These are phyloP conservation scores for Colletotrichum trifolii DNA, from an alignment of 2,329 filamentous ascomycete species.

Conservation along the genomic window DNA sequence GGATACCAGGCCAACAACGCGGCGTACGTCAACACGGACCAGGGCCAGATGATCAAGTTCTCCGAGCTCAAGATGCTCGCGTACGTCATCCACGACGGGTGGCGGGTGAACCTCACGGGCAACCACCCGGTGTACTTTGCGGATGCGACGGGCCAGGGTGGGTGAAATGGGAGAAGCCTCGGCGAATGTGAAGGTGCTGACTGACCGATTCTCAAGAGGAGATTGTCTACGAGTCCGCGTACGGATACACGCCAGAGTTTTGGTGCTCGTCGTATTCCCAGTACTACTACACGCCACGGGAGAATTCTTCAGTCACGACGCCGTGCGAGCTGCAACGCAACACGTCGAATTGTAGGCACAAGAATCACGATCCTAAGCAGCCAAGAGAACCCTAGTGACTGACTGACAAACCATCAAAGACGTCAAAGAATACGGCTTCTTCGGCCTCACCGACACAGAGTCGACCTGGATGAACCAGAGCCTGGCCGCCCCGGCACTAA, in stretches of 20 bases:
- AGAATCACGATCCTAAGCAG: background rate
- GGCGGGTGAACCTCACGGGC: slow-evolving; percentile 35
- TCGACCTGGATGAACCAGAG: slow-evolving; percentile 29
- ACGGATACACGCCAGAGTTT: too few species aligned
- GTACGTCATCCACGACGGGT: slow-evolving; percentile 42
- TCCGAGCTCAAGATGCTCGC: slow-evolving; percentile 33
- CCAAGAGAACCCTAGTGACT: background rate
- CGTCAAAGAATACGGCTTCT: slow-evolving; percentile 36
- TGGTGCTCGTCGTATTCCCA: too few species aligned
- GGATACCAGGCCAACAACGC: slow-evolving; percentile 41
- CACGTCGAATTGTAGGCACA: slow-evolving; percentile 7
- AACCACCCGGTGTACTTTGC: slow-evolving; percentile 32
- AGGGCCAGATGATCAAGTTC: slow-evolving; percentile 37
- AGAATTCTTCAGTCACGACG: too few species aligned
- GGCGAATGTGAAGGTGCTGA: too few species aligned
- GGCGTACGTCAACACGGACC: slow-evolving; percentile 39
- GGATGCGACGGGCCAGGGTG: background rate
- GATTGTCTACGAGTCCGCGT: too few species aligned
- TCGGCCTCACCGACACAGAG: slow-evolving; percentile 25
- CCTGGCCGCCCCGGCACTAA: slow-evolving; percentile 33
- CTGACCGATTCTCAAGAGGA: too few species aligned
- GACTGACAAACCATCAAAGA: slow-evolving; percentile 17
- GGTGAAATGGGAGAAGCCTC: too few species aligned
- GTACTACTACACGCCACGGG: too few species aligned
- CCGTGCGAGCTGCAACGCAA: slow-evolving; percentile 14